Evolutionary conservation across 1,284 basidiomycete species (phyloP).

Genomic region (Gomphus bonarii): DNA sequence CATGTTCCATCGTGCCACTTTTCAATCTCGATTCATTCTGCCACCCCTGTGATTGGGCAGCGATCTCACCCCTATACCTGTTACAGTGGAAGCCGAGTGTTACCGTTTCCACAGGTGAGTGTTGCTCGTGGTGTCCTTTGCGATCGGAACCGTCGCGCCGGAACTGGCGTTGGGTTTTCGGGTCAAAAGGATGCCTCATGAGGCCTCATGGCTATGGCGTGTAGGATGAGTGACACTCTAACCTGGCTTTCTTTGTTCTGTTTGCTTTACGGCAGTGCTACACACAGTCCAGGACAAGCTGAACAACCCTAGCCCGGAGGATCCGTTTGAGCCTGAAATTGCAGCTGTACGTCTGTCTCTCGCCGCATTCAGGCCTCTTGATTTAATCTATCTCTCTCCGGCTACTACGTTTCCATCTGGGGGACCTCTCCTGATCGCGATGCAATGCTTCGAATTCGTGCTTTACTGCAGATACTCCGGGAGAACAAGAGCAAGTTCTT

Average conservation of each 20-base stretch:
- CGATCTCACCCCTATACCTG: conserved; percentile 7
- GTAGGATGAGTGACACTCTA: neutral
- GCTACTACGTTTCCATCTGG: conserved; percentile 8
- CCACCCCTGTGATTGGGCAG: neutral
- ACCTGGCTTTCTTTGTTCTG: neutral
- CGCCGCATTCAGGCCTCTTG: neutral
- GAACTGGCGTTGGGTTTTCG: neutral
- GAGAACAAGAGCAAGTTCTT: conserved; percentile 62
- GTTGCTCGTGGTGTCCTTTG: conserved; percentile 5
- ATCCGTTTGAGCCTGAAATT: conserved; percentile 81
- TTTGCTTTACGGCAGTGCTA: conserved; percentile 42
- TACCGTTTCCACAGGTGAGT: conserved; percentile 60
- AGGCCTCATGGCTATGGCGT: conserved; percentile 8
- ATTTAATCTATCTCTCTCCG: neutral
- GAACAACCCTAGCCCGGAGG: conserved; percentile 81
- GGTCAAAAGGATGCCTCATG: neutral
- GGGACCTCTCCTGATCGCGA: neutral
- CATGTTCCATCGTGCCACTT: neutral
- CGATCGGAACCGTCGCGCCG: neutral
- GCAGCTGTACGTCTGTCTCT: conserved; percentile 46
- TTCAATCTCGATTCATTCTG: neutral
- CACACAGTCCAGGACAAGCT: conserved; percentile 75
- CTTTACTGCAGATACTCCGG: conserved; percentile 47
- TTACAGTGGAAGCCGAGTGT: conserved; percentile 84
- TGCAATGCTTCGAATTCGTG: neutral